phyloP scores from a whole-genome alignment of 148 eudicot species.

The Mesembryanthemum crystallinum region DNA sequence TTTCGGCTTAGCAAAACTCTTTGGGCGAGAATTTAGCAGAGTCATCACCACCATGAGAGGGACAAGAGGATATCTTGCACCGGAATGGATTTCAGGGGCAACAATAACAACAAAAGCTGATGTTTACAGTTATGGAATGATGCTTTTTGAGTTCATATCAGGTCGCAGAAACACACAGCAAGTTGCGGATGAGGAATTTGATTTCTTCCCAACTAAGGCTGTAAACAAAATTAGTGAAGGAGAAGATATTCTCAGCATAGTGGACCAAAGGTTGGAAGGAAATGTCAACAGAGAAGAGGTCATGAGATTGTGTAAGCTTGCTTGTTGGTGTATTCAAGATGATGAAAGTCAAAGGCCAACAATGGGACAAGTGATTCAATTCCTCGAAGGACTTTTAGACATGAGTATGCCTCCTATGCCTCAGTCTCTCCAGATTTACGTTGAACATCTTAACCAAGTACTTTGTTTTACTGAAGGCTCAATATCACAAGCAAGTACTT shows the following conservation, averaged over 20 bases:
- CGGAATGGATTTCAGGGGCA: slow-evolving; percentile 57
- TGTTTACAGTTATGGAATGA: slow-evolving; percentile 57
- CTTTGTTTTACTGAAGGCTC: neutral
- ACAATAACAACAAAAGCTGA: slow-evolving; percentile 54
- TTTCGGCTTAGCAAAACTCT: slow-evolving; percentile 56
- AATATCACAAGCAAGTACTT: too few relatives aligned
- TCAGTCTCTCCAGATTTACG: slow-evolving; percentile 36
- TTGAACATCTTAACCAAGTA: slow-evolving; percentile 24
- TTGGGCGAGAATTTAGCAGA: slow-evolving; percentile 53
- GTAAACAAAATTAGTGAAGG: slow-evolving; percentile 34
- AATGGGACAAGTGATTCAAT: slow-evolving; percentile 55
- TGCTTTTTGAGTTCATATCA: slow-evolving; percentile 45
- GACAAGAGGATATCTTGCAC: slow-evolving; percentile 57
- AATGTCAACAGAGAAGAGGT: slow-evolving; percentile 37
- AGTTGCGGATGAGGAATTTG: slow-evolving; percentile 29
- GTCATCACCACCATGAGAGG: slow-evolving; percentile 59
- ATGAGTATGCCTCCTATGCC: slow-evolving; percentile 50
- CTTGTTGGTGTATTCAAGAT: slow-evolving; percentile 35
- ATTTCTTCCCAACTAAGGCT: slow-evolving; percentile 45
- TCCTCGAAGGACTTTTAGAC: slow-evolving; percentile 57
- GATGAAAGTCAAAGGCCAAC: slow-evolving; percentile 49
- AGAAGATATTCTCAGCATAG: slow-evolving; percentile 38
- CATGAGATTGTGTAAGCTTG: slow-evolving; percentile 31
- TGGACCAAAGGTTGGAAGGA: slow-evolving; percentile 38
- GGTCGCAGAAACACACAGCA: slow-evolving; percentile 42